A percentile compares a stretch with the other conserved stretches of the same genome.
phyloP scores from a whole-genome alignment of 257 asterid species.

The Echium plantagineum region DNA sequence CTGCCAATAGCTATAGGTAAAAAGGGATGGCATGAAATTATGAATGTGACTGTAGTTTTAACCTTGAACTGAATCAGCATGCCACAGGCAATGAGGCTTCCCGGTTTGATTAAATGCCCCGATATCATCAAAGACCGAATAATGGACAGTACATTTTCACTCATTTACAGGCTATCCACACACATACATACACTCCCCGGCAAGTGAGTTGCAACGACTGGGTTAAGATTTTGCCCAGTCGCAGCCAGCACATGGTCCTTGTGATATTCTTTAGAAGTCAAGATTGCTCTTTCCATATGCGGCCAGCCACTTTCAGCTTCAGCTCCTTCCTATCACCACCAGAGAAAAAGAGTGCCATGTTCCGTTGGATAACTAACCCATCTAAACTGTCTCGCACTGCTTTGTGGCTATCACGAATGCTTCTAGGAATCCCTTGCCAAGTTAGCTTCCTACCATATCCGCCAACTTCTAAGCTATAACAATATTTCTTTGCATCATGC shows the following conservation, averaged over 20 bases:
- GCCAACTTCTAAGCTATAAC: slow-evolving; percentile 40
- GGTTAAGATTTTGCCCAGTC: not conserved
- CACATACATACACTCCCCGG: not conserved
- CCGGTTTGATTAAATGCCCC: no score
- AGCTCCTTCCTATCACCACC: slow-evolving; percentile 40
- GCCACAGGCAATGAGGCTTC: no score
- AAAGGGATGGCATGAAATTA: no score
- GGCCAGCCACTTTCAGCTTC: slow-evolving; percentile 42
- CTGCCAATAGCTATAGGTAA: no score
- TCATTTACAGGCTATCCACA: not conserved
- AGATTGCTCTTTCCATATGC: slow-evolving; percentile 40
- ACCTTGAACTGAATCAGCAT: no score
- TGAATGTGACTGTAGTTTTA: no score
- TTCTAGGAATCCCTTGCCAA: slow-evolving; percentile 51
- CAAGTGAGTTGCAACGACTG: not conserved
- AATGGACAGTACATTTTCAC: not conserved
- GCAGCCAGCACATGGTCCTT: not conserved
- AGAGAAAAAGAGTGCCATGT: slow-evolving; percentile 43
- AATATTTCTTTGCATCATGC: slow-evolving; percentile 37
- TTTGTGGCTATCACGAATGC: slow-evolving; percentile 41
- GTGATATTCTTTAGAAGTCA: not conserved
- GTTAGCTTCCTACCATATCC: slow-evolving; percentile 35
- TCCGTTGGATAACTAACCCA: slow-evolving; percentile 40
- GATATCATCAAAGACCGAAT: no score
- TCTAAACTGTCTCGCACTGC: slow-evolving; percentile 52